Conservation (phyloP, 129 eudicot species). For the Dittrichia graveolens region DNA sequence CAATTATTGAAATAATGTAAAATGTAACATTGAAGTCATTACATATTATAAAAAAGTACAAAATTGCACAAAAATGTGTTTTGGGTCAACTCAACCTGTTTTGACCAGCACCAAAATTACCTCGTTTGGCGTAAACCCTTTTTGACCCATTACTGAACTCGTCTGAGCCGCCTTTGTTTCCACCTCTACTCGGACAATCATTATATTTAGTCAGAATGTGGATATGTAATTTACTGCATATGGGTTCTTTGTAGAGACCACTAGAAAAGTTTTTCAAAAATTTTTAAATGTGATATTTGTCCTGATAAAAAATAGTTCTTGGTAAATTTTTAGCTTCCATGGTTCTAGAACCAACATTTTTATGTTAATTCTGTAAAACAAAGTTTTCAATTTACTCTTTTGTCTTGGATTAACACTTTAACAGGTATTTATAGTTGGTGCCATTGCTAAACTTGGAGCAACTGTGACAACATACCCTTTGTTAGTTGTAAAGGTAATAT, state of each 20-base stretch:
- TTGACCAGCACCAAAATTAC: background rate
- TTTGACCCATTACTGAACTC: conserved; percentile 1
- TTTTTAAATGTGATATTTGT: conserved; percentile 18
- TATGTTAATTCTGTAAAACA: background rate
- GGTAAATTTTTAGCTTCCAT: background rate
- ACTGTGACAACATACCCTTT: conserved; percentile 87
- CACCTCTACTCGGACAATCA: background rate
- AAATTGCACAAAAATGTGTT: background rate
- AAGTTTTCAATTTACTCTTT: conserved; percentile 20
- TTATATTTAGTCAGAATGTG: too few relatives aligned
- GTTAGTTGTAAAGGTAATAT: conserved; percentile 86
- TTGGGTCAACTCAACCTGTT: background rate
- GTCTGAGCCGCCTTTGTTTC: too few relatives aligned
- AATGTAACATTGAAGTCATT: background rate
- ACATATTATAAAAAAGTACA: background rate
- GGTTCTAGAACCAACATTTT: conserved; percentile 15
- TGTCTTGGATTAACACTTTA: background rate
- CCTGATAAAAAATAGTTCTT: background rate
- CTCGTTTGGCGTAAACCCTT: background rate
- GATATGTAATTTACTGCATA: too few relatives aligned
- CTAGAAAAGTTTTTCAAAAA: background rate
- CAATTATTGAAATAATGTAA: background rate
- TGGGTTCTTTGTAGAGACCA: too few relatives aligned
- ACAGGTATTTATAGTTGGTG: conserved; percentile 84
- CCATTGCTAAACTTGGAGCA: conserved; percentile 95